Percentiles rank a stretch among this genome's conserved stretches.
These are phyloP conservation scores for Vigna radiata DNA, from an alignment of 306 rosid genomes.

Conservation along the genomic window DNA sequence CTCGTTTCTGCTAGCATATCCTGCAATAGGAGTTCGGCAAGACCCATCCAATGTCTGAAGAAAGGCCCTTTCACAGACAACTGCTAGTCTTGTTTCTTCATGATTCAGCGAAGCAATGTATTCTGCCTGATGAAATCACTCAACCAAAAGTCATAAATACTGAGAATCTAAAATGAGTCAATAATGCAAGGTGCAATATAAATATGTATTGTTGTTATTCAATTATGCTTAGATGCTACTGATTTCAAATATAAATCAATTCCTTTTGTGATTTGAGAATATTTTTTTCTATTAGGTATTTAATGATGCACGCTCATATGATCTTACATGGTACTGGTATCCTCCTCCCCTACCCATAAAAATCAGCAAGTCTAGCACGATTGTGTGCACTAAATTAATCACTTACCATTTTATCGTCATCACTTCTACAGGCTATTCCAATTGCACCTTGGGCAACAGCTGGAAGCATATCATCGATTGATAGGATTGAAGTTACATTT, in stretches of 20 bases:
- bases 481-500: conserved; percentile 52
- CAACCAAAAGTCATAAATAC: conserved; percentile 33
- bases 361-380: background rate
- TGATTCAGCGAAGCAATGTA: conserved; percentile 80
- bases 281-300: background rate
- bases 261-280: conserved; percentile 8
- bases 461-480: conserved; percentile 63
- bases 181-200: background rate
- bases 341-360: background rate
- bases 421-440: conserved; percentile 57
- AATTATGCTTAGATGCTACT: background rate
- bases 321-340: background rate
- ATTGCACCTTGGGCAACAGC: conserved; percentile 67
- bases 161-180: background rate
- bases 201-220: background rate
- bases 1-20: conserved; percentile 76
- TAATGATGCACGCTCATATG: background rate
- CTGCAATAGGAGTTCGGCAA: conserved; percentile 92
- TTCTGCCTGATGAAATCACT: conserved; percentile 59
- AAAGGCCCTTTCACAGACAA: conserved; percentile 85
- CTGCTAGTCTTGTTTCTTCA: conserved; percentile 87
- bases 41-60: conserved; percentile 83
- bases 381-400: background rate
- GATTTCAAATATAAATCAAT: background rate
- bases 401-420: conserved; percentile 78